Conservation (phyloP, 1,284 basidiomycete genomes). For the Cryptococcus deneoformans region DNA sequence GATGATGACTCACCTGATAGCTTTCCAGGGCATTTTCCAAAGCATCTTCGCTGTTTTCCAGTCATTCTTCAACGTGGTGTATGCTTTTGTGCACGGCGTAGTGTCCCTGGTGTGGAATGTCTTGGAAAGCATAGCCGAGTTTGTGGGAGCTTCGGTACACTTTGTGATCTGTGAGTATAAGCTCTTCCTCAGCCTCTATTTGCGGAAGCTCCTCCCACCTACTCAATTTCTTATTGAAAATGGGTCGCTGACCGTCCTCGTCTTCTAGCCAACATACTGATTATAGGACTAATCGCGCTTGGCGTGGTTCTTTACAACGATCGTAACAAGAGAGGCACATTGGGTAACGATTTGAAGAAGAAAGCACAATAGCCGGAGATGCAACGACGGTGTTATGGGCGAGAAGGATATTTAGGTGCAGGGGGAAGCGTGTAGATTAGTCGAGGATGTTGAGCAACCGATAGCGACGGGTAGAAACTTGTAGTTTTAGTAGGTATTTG, state of each 20-base stretch:
- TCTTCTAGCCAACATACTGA: conserved; percentile 34
- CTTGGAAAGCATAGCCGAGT: conserved; percentile 29
- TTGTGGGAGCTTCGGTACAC: conserved; percentile 34
- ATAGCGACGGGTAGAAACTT: no score
- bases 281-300: conserved; percentile 28
- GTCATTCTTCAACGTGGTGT: conserved; percentile 25
- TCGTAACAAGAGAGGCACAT: conserved; percentile 19
- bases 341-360: conserved; percentile 18
- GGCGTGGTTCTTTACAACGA: conserved; percentile 29
- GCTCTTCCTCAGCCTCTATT: not conserved
- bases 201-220: not conserved
- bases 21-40: conserved; percentile 27
- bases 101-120: conserved; percentile 25
- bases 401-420: no score
- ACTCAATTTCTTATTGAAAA: not conserved
- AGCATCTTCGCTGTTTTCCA: conserved; percentile 26
- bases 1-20: not conserved
- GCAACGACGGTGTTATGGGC: no score
- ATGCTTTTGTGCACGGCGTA: conserved; percentile 28
- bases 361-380: conserved; percentile 4
- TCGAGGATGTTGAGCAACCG: no score
- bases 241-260: not conserved
- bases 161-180: conserved; percentile 35
- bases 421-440: no score
- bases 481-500: no score